These are phyloP conservation scores for Discostella stelligera DNA, from an alignment of 352 stramenopile species.

Conservation along the genomic window DNA sequence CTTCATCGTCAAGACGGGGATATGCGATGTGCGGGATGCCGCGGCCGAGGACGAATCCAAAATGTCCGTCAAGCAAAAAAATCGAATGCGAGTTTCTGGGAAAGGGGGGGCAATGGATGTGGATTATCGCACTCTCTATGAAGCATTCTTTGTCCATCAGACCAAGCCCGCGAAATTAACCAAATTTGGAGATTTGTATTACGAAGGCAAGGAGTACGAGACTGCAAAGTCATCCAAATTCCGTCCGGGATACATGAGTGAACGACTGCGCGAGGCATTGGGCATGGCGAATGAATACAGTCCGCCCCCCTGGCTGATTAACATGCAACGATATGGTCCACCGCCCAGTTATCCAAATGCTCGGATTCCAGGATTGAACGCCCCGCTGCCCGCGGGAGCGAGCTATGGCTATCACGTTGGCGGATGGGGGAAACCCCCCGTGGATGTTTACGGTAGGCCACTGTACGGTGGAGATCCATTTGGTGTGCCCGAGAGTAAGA, in stretches of 20 bases:
- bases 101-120: constrained; percentile 95
- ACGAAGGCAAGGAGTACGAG: constrained; percentile 95
- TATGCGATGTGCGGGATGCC: constrained; percentile 67
- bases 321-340: constrained; percentile 97
- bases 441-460: constrained; percentile 92
- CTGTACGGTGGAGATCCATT: constrained; percentile 96
- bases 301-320: constrained; percentile 96
- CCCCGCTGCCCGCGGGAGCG: constrained; percentile 90
- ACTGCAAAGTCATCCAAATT: constrained; percentile 85
- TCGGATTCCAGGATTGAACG: constrained; percentile 96
- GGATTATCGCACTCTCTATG: constrained; percentile 96
- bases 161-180: constrained; percentile 90
- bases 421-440: constrained; percentile 96
- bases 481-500: constrained; percentile 58
- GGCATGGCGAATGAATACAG: constrained; percentile 87
- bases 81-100: constrained; percentile 90
- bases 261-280: constrained; percentile 87
- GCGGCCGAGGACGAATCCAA: constrained; percentile 87
- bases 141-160: constrained; percentile 98
- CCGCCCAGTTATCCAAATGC: constrained; percentile 95
- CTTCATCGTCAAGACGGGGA: constrained; percentile 96
- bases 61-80: constrained; percentile 88
- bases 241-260: constrained; percentile 87
- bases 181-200: constrained; percentile 88
- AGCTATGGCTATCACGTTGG: constrained; percentile 94